These are phyloP conservation scores for Casuarina equisetifolia DNA, from an alignment of 306 rosid species.

Conservation along the genomic window DNA sequence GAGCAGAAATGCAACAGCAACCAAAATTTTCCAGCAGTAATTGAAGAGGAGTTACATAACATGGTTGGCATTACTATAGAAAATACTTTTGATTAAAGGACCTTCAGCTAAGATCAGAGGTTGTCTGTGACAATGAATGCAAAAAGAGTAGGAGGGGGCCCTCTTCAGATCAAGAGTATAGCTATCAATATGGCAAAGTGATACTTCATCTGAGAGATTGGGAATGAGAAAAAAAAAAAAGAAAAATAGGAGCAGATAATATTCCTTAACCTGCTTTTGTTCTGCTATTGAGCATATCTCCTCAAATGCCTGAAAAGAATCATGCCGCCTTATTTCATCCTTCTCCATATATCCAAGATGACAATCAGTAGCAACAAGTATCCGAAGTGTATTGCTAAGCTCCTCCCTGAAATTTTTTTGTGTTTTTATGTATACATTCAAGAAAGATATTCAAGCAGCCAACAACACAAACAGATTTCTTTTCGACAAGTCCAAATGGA, in stretches of 20 bases:
- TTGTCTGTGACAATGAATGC: not conserved
- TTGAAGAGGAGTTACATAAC: not conserved
- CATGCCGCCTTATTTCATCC: conserved; percentile 93
- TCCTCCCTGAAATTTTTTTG: conserved; percentile 57
- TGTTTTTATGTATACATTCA: not conserved
- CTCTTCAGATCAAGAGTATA: not conserved
- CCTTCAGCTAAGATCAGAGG: conserved; percentile 1
- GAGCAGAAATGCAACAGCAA: not conserved
- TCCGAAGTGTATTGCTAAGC: conserved; percentile 55
- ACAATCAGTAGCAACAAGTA: conserved; percentile 93
- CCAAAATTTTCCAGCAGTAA: not conserved
- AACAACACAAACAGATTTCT: not conserved
- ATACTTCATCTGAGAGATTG: not conserved
- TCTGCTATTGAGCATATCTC: conserved; percentile 91
- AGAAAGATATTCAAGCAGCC: not conserved
- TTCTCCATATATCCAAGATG: conserved; percentile 97
- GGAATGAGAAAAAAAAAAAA: not conserved
- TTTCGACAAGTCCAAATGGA: not conserved
- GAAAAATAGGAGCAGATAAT: not conserved
- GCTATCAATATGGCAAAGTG: not conserved
- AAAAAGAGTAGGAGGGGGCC: not conserved
- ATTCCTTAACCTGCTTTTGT: conserved; percentile 43
- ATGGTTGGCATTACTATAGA: not conserved
- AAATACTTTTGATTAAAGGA: not conserved
- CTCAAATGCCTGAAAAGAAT: conserved; percentile 85